Conservation (phyloP, 345 rosid species). For the Stellera chamaejasme region DNA sequence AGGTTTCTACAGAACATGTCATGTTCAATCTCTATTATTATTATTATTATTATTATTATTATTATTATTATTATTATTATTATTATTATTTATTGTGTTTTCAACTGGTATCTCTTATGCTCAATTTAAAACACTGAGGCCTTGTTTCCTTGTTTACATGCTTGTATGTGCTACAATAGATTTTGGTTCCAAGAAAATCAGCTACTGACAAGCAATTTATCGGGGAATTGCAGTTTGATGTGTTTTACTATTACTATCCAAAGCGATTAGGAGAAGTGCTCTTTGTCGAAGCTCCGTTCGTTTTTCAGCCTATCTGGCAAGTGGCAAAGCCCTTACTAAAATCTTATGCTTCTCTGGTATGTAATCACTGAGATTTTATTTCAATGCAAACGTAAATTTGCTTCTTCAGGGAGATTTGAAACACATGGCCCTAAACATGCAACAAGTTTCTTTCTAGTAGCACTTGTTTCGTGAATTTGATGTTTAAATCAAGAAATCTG, state of each 20-base stretch:
- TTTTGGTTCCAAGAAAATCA: neutral
- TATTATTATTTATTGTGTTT: neutral
- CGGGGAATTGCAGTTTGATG: constrained; percentile 57
- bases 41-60: no score
- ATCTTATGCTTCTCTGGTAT: constrained; percentile 80
- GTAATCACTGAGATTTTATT: constrained; percentile 6
- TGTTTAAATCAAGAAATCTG: no score
- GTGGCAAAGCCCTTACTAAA: constrained; percentile 63
- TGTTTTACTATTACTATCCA: constrained; percentile 82
- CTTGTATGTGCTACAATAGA: constrained; percentile 8
- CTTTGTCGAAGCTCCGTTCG: constrained; percentile 83
- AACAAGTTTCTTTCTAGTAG: no score
- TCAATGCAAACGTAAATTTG: no score
- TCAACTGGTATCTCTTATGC: neutral
- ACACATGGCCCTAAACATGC: no score
- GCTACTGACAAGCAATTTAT: no score
- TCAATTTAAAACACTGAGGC: neutral
- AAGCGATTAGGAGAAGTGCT: constrained; percentile 80
- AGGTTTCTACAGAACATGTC: no score
- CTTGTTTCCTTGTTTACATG: neutral
- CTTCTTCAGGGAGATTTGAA: neutral
- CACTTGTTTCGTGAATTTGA: no score
- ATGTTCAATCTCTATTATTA: no score
- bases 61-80: no score
- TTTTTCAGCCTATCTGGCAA: constrained; percentile 85